Base-by-base conservation (phyloP, 73 alveolate genomes). In the Tetrahymena borealis region DNA sequence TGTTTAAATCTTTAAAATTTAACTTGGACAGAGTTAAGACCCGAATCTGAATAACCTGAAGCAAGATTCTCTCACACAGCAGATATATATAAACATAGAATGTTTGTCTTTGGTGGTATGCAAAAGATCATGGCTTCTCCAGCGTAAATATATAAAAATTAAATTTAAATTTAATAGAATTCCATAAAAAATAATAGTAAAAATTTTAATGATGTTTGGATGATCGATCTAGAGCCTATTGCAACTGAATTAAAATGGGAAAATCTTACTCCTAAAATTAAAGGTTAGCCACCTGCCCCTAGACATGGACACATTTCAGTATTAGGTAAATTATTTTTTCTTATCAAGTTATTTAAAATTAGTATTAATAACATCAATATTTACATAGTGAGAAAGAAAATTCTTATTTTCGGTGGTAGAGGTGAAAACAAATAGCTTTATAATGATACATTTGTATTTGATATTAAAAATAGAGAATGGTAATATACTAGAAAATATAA, bases 11-110 rank as follows among this genome's bases (percentile, higher is more conserved):
- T 94, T 33, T 85, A 95, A 13, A 94, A 91, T 24, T 92, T 94
- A 93, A 77, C 91, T 78, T 94, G 97, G 97, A 94, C 93, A 0
- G 91, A 94, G 93, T 79, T 78, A 28, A 79, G 40, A 36, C 43
- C 40, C 78, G 37, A 91, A 40, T 41, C 94, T 20, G 92, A 60
- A 13, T 39, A 41, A 32, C 95, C 95, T 11, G 95, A 94, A n/a
- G 93, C 95, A 33, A 79, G 97, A 38, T 91, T 79, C 35, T 95
- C 94, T 10, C 97, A 94, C 39, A 41, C 95, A 4, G 97, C 96
- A 16, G 92, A 79, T 37, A 33, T 79, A 24, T 40, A 43, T 20
- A 94, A 94, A 39, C 93, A 93, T 43, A 91, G 93, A 78, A 90
- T 94, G 92, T 94, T 79, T 43, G 90, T 94, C 2, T 92, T 94